phyloP scores from a whole-genome alignment of 2,329 filamentous ascomycete species.

The Fusarium incarnatum region DNA sequence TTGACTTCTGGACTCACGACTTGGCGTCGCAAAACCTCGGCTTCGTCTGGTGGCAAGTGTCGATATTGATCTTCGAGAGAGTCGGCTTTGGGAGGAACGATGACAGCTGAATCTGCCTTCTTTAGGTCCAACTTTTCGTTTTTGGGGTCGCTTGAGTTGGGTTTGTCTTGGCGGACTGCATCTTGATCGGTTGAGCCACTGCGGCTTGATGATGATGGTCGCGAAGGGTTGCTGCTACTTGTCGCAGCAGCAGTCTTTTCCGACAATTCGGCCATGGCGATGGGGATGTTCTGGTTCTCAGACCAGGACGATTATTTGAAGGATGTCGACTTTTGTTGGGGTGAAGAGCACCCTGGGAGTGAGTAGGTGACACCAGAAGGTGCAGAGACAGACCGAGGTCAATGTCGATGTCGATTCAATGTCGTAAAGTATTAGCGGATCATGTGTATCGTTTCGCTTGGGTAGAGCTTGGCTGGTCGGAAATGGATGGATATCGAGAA shows the following conservation, averaged over 20 bases:
- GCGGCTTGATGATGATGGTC: constrained; percentile 52
- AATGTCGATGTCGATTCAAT: neutral
- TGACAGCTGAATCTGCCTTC: constrained; percentile 60
- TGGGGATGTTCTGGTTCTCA: neutral
- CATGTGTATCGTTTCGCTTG: neutral
- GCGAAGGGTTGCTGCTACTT: constrained; percentile 36
- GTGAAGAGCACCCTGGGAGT: constrained; percentile 17
- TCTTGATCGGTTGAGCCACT: constrained; percentile 51
- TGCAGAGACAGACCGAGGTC: neutral
- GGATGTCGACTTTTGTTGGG: neutral
- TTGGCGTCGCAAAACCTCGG: constrained; percentile 74
- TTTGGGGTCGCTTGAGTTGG: constrained; percentile 19
- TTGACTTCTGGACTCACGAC: constrained; percentile 72
- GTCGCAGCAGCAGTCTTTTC: constrained; percentile 45
- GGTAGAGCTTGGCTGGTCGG: neutral
- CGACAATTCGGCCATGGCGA: constrained; percentile 38
- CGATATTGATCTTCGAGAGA: constrained; percentile 65
- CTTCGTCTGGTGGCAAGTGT: constrained; percentile 74
- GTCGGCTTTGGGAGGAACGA: constrained; percentile 48
- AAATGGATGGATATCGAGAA: neutral
- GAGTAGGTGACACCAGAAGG: constrained; percentile 2
- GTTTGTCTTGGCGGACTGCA: constrained; percentile 23
- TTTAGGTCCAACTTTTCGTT: constrained; percentile 47
- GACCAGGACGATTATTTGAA: neutral
- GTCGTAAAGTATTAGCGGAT: neutral